phyloP scores from a whole-genome alignment of 1,284 basidiomycete genomes.

The Cystobasidiaceae sp. region DNA sequence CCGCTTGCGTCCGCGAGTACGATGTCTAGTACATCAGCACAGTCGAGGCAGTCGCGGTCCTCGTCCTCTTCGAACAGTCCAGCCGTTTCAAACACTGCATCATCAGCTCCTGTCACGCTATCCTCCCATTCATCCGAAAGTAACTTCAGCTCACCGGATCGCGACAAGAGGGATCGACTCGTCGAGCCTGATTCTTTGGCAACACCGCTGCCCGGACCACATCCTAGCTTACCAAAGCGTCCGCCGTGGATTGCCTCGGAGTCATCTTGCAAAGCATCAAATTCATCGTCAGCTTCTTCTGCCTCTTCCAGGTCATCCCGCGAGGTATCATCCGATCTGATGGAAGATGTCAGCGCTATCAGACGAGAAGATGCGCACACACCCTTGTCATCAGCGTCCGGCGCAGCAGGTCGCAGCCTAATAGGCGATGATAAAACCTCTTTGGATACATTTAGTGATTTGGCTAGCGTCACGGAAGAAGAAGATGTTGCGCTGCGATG shows the following conservation, averaged over 20 bases:
- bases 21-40: background rate
- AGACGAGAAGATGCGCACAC: conserved; percentile 10
- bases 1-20: background rate
- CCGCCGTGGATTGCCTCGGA: conserved; percentile 2
- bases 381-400: background rate
- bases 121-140: conserved; percentile 7
- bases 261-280: background rate
- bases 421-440: background rate
- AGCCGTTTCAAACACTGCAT: background rate
- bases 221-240: background rate
- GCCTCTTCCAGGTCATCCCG: conserved; percentile 1
- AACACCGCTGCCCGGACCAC: background rate
- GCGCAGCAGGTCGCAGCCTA: background rate
- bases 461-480: background rate
- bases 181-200: background rate
- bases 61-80: background rate
- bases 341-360: background rate
- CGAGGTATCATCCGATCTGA: background rate
- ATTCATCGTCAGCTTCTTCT: conserved; percentile 20
- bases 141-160: conserved; percentile 3
- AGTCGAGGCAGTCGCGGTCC: background rate
- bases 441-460: background rate
- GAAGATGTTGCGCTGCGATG: conserved; percentile 6
- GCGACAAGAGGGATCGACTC: background rate
- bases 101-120: background rate